These are phyloP conservation scores for Petrea volubilis DNA, from an alignment of 257 asterid genomes.

Conservation along the genomic window DNA sequence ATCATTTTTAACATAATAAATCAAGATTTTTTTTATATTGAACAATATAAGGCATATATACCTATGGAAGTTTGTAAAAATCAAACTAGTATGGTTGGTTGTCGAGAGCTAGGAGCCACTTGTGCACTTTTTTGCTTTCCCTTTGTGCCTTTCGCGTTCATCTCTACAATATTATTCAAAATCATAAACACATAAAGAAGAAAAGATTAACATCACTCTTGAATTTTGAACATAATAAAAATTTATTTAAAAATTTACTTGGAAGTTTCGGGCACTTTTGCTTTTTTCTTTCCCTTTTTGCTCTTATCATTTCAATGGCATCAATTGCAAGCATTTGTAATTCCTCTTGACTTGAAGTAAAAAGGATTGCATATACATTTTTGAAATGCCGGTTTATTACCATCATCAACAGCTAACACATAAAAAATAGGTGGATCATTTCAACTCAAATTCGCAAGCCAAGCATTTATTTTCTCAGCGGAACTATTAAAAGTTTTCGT, in stretches of 20 bases:
- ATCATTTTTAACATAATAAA: too few relatives aligned
- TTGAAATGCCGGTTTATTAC: neutral
- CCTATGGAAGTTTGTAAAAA: too few relatives aligned
- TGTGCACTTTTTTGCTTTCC: too few relatives aligned
- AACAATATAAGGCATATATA: too few relatives aligned
- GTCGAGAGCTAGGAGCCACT: too few relatives aligned
- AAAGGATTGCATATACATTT: neutral
- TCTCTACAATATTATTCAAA: neutral
- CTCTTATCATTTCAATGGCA: too few relatives aligned
- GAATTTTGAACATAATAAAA: neutral
- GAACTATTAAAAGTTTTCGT: neutral
- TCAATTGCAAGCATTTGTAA: too few relatives aligned
- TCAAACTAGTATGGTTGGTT: too few relatives aligned
- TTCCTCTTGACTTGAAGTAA: neutral
- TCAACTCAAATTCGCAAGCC: neutral
- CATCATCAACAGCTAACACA: neutral
- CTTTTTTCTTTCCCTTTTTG: too few relatives aligned
- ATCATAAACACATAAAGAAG: neutral
- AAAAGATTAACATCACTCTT: neutral
- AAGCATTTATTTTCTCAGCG: neutral
- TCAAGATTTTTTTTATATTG: too few relatives aligned
- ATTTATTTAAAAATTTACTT: slow-evolving; percentile 19
- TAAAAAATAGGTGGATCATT: too few relatives aligned
- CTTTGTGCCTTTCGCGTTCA: neutral
- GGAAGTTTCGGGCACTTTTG: neutral